Conservation (phyloP, 495 filamentous ascomycete genomes). For the Margaritispora aquatica region DNA sequence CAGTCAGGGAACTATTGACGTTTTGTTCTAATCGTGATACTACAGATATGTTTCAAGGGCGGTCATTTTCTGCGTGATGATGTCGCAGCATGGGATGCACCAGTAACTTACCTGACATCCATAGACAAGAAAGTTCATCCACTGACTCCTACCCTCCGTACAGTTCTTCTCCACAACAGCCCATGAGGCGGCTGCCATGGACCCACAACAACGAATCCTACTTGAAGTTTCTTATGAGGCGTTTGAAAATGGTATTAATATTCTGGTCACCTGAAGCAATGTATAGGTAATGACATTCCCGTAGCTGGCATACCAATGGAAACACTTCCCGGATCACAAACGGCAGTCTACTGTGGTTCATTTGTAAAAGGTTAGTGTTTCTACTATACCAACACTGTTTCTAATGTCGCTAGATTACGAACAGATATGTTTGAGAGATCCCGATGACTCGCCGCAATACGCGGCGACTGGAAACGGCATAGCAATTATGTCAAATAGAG, state of each 20-base stretch:
- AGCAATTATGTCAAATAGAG: conserved; percentile 41
- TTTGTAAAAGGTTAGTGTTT: conserved; percentile 2
- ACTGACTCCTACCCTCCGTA: not conserved
- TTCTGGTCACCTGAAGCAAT: conserved; percentile 13
- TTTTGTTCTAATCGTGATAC: not conserved
- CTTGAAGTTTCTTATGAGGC: conserved; percentile 52
- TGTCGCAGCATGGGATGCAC: conserved; percentile 32
- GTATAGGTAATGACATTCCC: not conserved
- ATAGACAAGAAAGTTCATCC: not conserved
- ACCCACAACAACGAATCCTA: conserved; percentile 49
- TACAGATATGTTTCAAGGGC: not conserved
- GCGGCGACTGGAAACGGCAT: conserved; percentile 25
- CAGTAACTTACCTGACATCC: not conserved
- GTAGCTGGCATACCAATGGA: conserved; percentile 20
- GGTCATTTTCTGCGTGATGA: conserved; percentile 39
- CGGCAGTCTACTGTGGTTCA: conserved; percentile 2
- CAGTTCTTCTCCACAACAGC: conserved; percentile 46
- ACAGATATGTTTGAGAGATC: conserved; percentile 27
- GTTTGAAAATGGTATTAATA: conserved; percentile 45
- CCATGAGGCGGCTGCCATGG: conserved; percentile 49
- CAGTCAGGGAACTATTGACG: not conserved
- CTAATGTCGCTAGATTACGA: conserved; percentile 31
- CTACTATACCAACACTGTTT: not conserved
- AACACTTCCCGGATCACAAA: conserved; percentile 23
- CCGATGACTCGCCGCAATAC: conserved; percentile 29